These are phyloP conservation scores for Microsporum ferrugineum DNA, from an alignment of 2,329 filamentous ascomycete genomes.

Conservation along the genomic window DNA sequence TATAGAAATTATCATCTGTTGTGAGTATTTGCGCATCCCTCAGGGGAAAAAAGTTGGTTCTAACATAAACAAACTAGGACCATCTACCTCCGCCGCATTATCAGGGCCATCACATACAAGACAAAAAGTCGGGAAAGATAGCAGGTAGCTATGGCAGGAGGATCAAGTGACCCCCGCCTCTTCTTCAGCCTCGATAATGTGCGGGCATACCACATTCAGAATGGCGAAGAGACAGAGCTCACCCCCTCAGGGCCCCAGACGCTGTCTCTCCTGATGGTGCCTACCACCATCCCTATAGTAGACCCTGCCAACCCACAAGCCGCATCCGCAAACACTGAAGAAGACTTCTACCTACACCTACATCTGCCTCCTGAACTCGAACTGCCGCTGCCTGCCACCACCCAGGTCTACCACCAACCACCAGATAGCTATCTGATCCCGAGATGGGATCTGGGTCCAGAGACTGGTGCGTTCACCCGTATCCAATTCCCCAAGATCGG, in stretches of 20 bases:
- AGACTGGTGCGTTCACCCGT: slow-evolving; percentile 79
- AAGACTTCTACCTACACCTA: slow-evolving; percentile 95
- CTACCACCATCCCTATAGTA: slow-evolving; percentile 63
- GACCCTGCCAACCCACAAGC: slow-evolving; percentile 46
- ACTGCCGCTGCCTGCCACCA: slow-evolving; percentile 83
- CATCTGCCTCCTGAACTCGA: slow-evolving; percentile 92
- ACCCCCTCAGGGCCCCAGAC: slow-evolving; percentile 82
- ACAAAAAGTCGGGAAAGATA: background rate
- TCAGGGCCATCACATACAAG: background rate
- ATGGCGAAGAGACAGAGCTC: slow-evolving; percentile 72
- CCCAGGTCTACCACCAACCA: slow-evolving; percentile 93
- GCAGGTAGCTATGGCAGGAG: slow-evolving; percentile 8
- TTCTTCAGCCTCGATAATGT: slow-evolving; percentile 59
- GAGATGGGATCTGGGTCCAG: slow-evolving; percentile 82
- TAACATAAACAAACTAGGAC: no score
- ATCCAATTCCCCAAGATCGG: slow-evolving; percentile 77
- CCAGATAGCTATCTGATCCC: slow-evolving; percentile 89
- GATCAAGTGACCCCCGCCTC: slow-evolving; percentile 27
- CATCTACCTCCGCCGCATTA: background rate
- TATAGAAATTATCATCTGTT: no score
- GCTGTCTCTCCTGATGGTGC: slow-evolving; percentile 88
- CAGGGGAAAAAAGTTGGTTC: no score
- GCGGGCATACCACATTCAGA: slow-evolving; percentile 77
- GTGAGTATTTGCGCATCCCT: no score
- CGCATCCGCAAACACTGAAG: slow-evolving; percentile 49